Base-by-base conservation (phyloP, 2,329 filamentous ascomycete genomes). In the Fusarium sp. region DNA sequence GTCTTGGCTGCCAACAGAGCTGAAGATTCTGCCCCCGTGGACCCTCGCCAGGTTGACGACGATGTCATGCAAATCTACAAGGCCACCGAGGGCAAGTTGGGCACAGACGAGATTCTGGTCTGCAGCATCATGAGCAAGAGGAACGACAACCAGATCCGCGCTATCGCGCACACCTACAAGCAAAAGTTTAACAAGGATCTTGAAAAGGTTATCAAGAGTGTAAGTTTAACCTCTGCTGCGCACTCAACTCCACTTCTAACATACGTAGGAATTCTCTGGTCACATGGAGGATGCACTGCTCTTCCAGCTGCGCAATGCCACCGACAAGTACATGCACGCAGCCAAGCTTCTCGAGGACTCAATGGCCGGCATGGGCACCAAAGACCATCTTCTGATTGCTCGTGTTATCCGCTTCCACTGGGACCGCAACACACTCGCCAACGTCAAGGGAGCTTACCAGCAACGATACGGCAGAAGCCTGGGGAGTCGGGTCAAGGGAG, bases 261-360 rank as follows among this genome's bases (percentile, higher is more conserved):
- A 20, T 27, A 27, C 68, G 10, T 69, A 92, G 85, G 91, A 97
- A 79, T 98, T 98, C 83, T 94, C 92, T 0, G 96, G 96, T 1
- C 96, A 98, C 81, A 98, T 98, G 95, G 88, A 95, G 81, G 90
- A 94, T 17, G 95, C 95, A 0, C 88, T 98, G 1, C 84, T 97
- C 30, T 91, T 91, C 80, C 95, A 98, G 82, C 85, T 98, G n/a
- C 89, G 89, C 12, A 87, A 92, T 14, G 96, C 94, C 4, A 85
- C 90, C 7, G 95, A 98, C 83, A 94, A 93, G 74, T 94, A 94
- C 68, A 93, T 94, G 87, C 92, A 95, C 74, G 95, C 97, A 77
- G 97, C 95, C 1, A 85, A 89, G 25, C 86, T 94, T 6, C 87
- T 98, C n/a, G 95, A 98, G 80, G 93, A 94, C 15, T 88, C 93